Evolutionary conservation across 495 filamentous ascomycete species (phyloP), one percentile per base, ranked within the genome.

Genomic region (Astrocystis sublimbata): DNA sequence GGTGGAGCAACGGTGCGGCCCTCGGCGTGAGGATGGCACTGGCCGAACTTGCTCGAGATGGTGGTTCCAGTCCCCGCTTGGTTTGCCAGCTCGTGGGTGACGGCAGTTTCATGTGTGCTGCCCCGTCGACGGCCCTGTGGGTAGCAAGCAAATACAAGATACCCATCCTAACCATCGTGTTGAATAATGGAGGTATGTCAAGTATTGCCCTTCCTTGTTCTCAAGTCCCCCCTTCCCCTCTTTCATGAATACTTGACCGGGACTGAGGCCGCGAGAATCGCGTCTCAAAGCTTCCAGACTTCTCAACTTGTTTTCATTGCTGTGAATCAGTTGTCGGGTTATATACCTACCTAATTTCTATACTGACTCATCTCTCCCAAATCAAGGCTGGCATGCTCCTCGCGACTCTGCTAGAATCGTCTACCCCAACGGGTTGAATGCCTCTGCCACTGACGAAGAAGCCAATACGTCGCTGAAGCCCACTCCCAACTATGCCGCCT

Each of bases 181-280:
- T 75, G 19, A 76, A 77, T 46, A 78, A 76, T 56, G 68, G 69
- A 3, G 72, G 74, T 73, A 63, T 65, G 68, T 65, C n/a, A 21
- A 28, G 13, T n/a, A 31, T 54, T 19, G n/a, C 41, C n/a, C n/a
- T n/a, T n/a, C n/a, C n/a, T n/a, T n/a, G n/a, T n/a, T n/a, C n/a
- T n/a, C n/a, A n/a, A n/a, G n/a, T n/a, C n/a, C n/a, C n/a, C n/a
- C n/a, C n/a, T n/a, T n/a, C n/a, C n/a, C n/a, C n/a, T n/a, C n/a
- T n/a, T n/a, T n/a, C n/a, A n/a, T n/a, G n/a, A n/a, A n/a, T n/a
- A n/a, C n/a, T n/a, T n/a, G n/a, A n/a, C n/a, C n/a, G n/a, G n/a
- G n/a, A n/a, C n/a, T n/a, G n/a, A n/a, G n/a, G n/a, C n/a, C n/a
- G n/a, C n/a, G n/a, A n/a, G 6, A 46, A 23, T n/a, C n/a, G 10